A percentile compares a stretch with the other conserved stretches of the same genome.
phyloP scores from a whole-genome alignment of 352 stramenopile species.

The Thraustochytrium sp. region DNA sequence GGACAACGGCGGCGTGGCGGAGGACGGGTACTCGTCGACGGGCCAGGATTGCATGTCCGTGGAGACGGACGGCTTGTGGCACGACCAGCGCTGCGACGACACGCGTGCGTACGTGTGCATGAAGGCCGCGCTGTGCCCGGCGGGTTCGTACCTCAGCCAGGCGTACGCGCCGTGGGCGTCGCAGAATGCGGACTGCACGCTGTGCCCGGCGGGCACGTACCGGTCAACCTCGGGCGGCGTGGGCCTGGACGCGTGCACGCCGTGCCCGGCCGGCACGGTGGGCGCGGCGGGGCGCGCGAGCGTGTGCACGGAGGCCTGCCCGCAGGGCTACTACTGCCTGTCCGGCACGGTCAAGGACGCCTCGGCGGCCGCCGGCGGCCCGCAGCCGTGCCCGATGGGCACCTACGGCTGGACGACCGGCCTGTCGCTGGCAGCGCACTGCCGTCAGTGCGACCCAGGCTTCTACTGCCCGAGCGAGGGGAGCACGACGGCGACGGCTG shows the following conservation, averaged over 20 bases:
- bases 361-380: background rate
- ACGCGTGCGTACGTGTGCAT: background rate
- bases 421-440: background rate
- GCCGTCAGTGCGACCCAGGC: slow-evolving; percentile 1
- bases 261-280: slow-evolving; percentile 22
- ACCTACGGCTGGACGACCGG: background rate
- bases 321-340: slow-evolving; percentile 35
- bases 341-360: background rate
- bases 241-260: background rate
- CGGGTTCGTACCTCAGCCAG: background rate
- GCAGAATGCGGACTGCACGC: background rate
- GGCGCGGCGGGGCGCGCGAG: background rate
- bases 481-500: background rate
- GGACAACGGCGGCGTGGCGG: slow-evolving; percentile 12
- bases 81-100: slow-evolving; percentile 12
- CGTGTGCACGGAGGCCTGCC: background rate
- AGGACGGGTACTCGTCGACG: background rate
- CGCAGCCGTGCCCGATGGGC: background rate
- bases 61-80: background rate
- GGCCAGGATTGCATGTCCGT: background rate
- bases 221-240: background rate
- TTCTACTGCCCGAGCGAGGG: background rate
- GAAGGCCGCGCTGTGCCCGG: background rate
- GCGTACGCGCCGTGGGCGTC: background rate
- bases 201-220: background rate